Base-by-base conservation (phyloP, 108 stramenopile genomes). In the Chaetoceros muelleri region DNA sequence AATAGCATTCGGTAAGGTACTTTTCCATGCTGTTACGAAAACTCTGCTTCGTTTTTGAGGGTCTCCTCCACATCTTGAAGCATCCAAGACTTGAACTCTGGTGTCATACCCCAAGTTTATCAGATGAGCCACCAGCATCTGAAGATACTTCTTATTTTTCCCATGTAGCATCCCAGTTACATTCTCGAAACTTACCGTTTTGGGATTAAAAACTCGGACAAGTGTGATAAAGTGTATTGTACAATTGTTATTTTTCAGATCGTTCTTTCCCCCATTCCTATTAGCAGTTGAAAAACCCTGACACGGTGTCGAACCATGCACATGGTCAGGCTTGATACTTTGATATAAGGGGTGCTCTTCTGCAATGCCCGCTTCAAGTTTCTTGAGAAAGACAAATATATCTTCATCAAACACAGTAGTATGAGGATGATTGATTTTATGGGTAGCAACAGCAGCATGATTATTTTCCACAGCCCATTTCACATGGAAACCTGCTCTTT, bases 231-330 rank as follows among this genome's bases (percentile, higher is more conserved):
- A 82, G 7, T 47, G 25, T 19, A 59, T 53, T 0, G 76, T 71
- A 18, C 58, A 57, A 13, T 70, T 47, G 30, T 82, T 82, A 57
- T 79, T 79, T 45, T 17, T 31, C 45, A 30, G 51, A 52, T 74
- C 73, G 53, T 77, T 64, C 29, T 61, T 63, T 26, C 69, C 73
- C 1, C 73, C 82, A n/a, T 55, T 71, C n/a, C 65, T 51, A 68
- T 82, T 82, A 1, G 78, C 78, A 24, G 51, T 30, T 21, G 74
- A 76, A 54, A 80, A 83, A 1, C 78, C 82, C 57, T 82, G 75
- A 58, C 81, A 82, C 0, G 81, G 81, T 10, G 77, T 40, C 21
- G 63, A 62, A 13, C 45, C 69, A 55, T 82, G 77, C 2, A 73
- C 48, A 27, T 76, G 72, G 17, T 75, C 61, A n/a, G 51, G 47